Evolutionary conservation across 192 early-diverging fungal species (phyloP), one percentile per base, ranked within the genome.

Genomic region (Cetraspora pellucida): DNA sequence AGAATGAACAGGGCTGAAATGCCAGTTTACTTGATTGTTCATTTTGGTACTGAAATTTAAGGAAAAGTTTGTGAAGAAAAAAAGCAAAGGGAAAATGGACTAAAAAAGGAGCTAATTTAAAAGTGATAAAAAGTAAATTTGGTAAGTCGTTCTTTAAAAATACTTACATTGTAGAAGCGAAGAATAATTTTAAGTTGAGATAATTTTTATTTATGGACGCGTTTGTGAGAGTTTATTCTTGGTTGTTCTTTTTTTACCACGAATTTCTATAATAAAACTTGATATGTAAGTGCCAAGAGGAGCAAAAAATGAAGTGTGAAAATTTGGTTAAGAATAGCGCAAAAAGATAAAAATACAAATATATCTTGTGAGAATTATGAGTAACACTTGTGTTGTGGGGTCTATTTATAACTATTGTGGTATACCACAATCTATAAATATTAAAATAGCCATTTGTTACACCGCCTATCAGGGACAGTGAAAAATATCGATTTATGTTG

Each of bases 171-270:
- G 23, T 60, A 65, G 37, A 31, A 65, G 63, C 13, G 30, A 61
- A 27, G 19, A 65, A 37, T 37, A 28, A 37, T 43, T 37, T 19
- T 43, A 65, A 30, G 14, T 65, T 30, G 31, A 65, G 17, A 11
- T 60, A 60, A 27, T 27, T 60, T 60, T 60, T 60, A 5, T 17
- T 43, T 17, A 30, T 65, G 63, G 63, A 65, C 63, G 63, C 63
- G 63, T 65, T 65, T 65, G 63, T 65, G 63, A 37, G 63, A 65
- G 31, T 65, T 65, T 65, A 65, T 65, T 65, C 63, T 30, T 65
- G 63, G 63, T 43, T 43, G 63, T 65, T 65, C 63, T 65, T 65
- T 65, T 65, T 65, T 65, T 65, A 65, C 27, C 27, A 65, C 63
- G 8, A 10, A 17, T 27, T 65, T 65, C 63, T 65, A 65, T 65